Conservation (phyloP, 108 stramenopile species). For the Seminavis robusta region DNA sequence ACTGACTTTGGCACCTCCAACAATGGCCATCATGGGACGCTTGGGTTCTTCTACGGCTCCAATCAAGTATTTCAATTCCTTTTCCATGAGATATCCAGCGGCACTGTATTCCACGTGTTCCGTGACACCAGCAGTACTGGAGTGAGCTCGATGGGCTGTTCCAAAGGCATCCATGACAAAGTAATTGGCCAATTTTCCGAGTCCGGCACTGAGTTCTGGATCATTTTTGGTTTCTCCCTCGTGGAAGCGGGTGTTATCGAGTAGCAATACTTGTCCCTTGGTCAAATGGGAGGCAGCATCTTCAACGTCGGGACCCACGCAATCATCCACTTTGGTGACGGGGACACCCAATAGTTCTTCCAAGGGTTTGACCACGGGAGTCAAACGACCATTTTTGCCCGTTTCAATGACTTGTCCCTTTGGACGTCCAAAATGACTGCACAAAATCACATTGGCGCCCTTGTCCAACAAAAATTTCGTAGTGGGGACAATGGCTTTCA, state of each 20-base stretch:
- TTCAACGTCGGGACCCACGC: slow-evolving; percentile 92
- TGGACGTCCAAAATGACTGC: slow-evolving; percentile 86
- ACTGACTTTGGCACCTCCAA: slow-evolving; percentile 99
- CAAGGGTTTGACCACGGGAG: slow-evolving; percentile 71
- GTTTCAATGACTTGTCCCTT: slow-evolving; percentile 90
- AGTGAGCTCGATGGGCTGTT: slow-evolving; percentile 98
- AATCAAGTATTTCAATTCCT: slow-evolving; percentile 97
- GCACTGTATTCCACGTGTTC: slow-evolving; percentile 69
- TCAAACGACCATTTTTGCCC: slow-evolving; percentile 85
- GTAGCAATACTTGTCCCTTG: slow-evolving; percentile 81
- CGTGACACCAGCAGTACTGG: slow-evolving; percentile 94
- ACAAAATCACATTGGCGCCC: slow-evolving; percentile 88
- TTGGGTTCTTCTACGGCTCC: slow-evolving; percentile 94
- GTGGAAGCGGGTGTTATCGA: slow-evolving; percentile 98
- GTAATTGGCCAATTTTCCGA: slow-evolving; percentile 88
- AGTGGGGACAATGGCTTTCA: slow-evolving; percentile 86
- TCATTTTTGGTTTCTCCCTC: slow-evolving; percentile 89
- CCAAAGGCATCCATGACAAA: slow-evolving; percentile 99
- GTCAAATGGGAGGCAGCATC: slow-evolving; percentile 57
- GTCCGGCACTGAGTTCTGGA: slow-evolving; percentile 60
- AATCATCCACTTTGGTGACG: slow-evolving; percentile 74
- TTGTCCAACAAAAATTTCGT: slow-evolving; percentile 82
- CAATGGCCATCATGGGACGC: slow-evolving; percentile 95
- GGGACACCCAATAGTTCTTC: slow-evolving; percentile 57
- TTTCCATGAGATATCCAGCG: slow-evolving; percentile 87